Percentiles rank a stretch among this genome's conserved stretches.
Evolutionary conservation across 2,329 filamentous ascomycete genomes (phyloP).

Genomic region (Aspergillus pseudoterreus): DNA sequence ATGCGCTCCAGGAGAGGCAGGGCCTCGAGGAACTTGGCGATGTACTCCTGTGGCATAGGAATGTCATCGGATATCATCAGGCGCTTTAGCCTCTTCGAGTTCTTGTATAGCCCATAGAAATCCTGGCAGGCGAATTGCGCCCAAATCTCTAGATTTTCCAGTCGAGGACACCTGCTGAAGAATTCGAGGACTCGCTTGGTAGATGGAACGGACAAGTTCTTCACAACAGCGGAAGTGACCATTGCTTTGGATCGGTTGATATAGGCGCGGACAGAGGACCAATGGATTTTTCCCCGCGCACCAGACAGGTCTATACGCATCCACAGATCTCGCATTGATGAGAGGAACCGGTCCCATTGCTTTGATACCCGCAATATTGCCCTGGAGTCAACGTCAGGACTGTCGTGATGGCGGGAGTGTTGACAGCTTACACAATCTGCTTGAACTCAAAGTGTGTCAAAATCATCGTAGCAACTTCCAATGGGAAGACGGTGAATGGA

Average conservation of each 20-base stretch:
- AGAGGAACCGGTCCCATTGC: constrained; percentile 52
- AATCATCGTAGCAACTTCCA: constrained; percentile 52
- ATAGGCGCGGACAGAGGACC: constrained; percentile 32
- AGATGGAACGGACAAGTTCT: constrained; percentile 24
- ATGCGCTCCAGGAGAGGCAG: constrained; percentile 28
- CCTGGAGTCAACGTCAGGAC: constrained; percentile 22
- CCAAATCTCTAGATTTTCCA: constrained; percentile 30
- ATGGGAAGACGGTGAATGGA: constrained; percentile 52
- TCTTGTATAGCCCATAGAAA: constrained; percentile 25
- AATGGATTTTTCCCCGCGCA: constrained; percentile 41
- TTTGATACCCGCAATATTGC: constrained; percentile 53
- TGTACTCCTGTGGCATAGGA: constrained; percentile 19
- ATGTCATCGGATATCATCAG: constrained; percentile 25
- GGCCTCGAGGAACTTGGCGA: constrained; percentile 22
- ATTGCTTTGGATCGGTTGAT: constrained; percentile 32
- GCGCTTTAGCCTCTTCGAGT: constrained; percentile 22
- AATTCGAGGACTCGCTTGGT: constrained; percentile 25
- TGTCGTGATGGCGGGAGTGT: not conserved
- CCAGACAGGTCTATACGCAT: constrained; percentile 50
- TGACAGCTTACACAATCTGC: constrained; percentile 43
- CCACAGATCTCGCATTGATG: constrained; percentile 48
- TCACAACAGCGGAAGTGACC: constrained; percentile 30
- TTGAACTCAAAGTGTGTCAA: constrained; percentile 52
- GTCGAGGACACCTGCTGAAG: constrained; percentile 31
- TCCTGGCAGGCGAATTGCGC: constrained; percentile 14